Evolutionary conservation across 129 eudicot species (phyloP).

Genomic region (Artemisia argyi): DNA sequence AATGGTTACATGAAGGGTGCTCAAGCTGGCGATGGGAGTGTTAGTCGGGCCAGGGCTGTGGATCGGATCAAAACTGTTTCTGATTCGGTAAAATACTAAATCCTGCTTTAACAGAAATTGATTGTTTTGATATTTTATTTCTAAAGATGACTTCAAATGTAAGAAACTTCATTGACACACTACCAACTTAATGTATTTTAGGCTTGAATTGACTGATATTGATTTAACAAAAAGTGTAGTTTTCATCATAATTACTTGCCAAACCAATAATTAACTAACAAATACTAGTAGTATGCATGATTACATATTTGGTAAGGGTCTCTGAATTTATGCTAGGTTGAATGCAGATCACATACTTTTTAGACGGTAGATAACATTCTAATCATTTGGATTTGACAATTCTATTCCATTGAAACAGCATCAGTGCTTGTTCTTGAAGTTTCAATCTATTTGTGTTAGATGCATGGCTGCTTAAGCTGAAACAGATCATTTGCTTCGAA

Average conservation of each 20-base stretch:
- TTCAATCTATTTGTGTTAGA: not conserved
- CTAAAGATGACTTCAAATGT: slow-evolving; percentile 18
- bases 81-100: slow-evolving; percentile 38
- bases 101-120: slow-evolving; percentile 5
- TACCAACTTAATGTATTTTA: slow-evolving; percentile 14
- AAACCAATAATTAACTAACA: slow-evolving; percentile 18
- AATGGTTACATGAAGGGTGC: slow-evolving; percentile 65
- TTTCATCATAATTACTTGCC: slow-evolving; percentile 1
- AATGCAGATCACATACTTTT: not conserved
- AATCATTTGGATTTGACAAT: slow-evolving; percentile 1
- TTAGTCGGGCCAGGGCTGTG: slow-evolving; percentile 31
- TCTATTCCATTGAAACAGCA: slow-evolving; percentile 7
- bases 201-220: slow-evolving; percentile 25
- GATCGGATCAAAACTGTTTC: slow-evolving; percentile 46
- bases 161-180: slow-evolving; percentile 26
- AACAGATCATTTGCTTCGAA: not conserved
- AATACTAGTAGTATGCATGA: not conserved
- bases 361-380: not conserved
- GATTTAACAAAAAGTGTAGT: slow-evolving; percentile 18
- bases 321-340: slow-evolving; percentile 4
- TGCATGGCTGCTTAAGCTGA: not conserved
- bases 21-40: slow-evolving; percentile 36
- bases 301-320: slow-evolving; percentile 19
- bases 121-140: slow-evolving; percentile 1
- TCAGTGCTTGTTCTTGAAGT: not conserved